Base-by-base conservation (phyloP, 1,284 basidiomycete genomes). In the Heterobasidion parviporum region DNA sequence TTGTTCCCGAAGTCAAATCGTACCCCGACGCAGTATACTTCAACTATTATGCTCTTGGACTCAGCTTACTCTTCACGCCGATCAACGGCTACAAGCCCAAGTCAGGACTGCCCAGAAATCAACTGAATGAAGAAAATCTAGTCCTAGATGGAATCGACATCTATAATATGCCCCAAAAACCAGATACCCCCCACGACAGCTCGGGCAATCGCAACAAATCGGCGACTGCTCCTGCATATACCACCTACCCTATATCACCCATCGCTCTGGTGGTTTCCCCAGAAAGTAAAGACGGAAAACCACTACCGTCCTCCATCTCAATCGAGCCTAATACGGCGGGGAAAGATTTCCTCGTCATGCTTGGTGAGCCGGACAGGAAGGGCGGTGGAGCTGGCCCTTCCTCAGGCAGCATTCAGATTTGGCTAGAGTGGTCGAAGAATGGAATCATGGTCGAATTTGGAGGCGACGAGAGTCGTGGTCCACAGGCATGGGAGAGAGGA, bases 321-420 rank as follows among this genome's bases (percentile, higher is more conserved):
- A 63, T 94, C 9, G 68, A 64, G 0, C 61, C 71, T 5, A 70
- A 73, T 18, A 87, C 83, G 2, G 82, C 78, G 5, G 94, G 92
- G 3, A 85, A 86, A 63, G 83, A 90, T 1, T 82, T 97, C 58
- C 87, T 95, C 3, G 66, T 71, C 15, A 65, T 68, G 41, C 69
- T 95, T 35, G 92, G 92, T 16, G 93, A 95, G 69, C 93, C 93
- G 7, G 80, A 80, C 62, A 78, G 89, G 55, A 96, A 95, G 66
- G 93, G 93, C 6, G 91, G 92, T 26, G 91, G 92, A 0, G 74
- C 81, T 9, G 90, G 89, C 0, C 89, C 89, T 8, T 85, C 85
- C 12, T 82, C 79, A 8, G 88, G 88, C n/a, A 91, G 87, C 45
- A 89, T 94, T 60, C 85, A 84, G 16, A 92, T 94, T 59, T 96